Base-by-base conservation (phyloP, 2,329 filamentous ascomycete species). In the Gremmenia infestans region DNA sequence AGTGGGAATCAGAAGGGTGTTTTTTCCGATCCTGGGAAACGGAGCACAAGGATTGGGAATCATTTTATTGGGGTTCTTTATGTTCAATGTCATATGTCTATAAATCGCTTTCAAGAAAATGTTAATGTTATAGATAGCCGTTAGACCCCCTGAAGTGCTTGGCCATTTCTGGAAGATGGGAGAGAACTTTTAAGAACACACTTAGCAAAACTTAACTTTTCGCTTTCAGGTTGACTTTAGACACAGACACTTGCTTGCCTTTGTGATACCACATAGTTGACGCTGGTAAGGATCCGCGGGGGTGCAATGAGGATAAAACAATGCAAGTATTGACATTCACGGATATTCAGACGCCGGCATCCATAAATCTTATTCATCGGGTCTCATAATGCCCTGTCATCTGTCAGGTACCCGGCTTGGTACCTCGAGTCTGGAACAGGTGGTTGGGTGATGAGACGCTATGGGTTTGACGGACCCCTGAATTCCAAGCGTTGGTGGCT, bases 81-180 rank as follows among this genome's bases (percentile, higher is more conserved):
- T 49, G 53, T 60, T 57, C 53, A 53, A 56, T 55, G 48, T 54
- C 55, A 46, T 51, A 46, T 58, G 56, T 62, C 53, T 58, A 60
- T 60, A 62, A 62, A 56, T 55, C 55, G 52, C 22, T 25, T 55
- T 25, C 43, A 48, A 48, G 40, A 53, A 37, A 55, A 57, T 52
- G 23, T 55, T 58, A 59, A 60, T 59, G 28, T 54, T 46, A 58
- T 55, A 58, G 52, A 54, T 52, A 32, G 42, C 37, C 37, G 23
- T 39, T 42, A 45, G 42, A 47, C 23, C 45, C 45, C 45, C 23
- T 32, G 17, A 15, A 47, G 43, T 28, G 45, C 22, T 35, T 42
- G 45, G 17, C 19, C 42, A 22, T 22, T 48, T 32, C 19, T 23
- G 11, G 53, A 23, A 43, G 36, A n/a, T 23, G 32, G 32, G 19